phyloP scores from a whole-genome alignment of 495 filamentous ascomycete species.

The Schizothecium vesticola region DNA sequence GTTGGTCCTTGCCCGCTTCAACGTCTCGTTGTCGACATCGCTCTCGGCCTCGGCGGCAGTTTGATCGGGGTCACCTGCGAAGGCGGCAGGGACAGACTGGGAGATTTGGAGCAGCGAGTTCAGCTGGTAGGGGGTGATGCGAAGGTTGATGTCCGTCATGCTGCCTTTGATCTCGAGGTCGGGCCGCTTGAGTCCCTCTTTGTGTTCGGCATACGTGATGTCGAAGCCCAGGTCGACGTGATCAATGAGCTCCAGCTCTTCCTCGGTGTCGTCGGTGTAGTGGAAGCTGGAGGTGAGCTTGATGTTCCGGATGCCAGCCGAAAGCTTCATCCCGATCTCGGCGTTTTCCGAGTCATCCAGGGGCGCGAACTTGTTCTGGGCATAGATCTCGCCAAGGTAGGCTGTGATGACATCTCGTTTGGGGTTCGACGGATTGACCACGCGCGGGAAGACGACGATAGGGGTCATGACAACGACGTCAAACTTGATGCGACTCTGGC shows the following conservation, averaged over 20 bases:
- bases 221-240: slow-evolving; percentile 91
- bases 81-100: slow-evolving; percentile 77
- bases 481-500: slow-evolving; percentile 82
- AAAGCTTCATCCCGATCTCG: slow-evolving; percentile 78
- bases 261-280: slow-evolving; percentile 62
- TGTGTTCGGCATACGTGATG: slow-evolving; percentile 85
- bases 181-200: slow-evolving; percentile 67
- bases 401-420: slow-evolving; percentile 80
- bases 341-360: slow-evolving; percentile 66
- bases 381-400: slow-evolving; percentile 94
- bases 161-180: slow-evolving; percentile 86
- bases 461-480: slow-evolving; percentile 90
- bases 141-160: slow-evolving; percentile 87
- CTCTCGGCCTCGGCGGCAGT: slow-evolving; percentile 53
- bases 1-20: slow-evolving; percentile 44
- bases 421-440: slow-evolving; percentile 52
- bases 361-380: slow-evolving; percentile 82
- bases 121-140: slow-evolving; percentile 83
- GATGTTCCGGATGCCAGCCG: slow-evolving; percentile 87
- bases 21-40: slow-evolving; percentile 42
- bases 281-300: slow-evolving; percentile 85
- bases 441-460: slow-evolving; percentile 86
- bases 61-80: slow-evolving; percentile 69
- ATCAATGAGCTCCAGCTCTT: slow-evolving; percentile 93
- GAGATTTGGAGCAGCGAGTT: slow-evolving; percentile 82